Base-by-base conservation (phyloP, 192 early-diverging fungal species). In the Backusella liffmaniae region DNA sequence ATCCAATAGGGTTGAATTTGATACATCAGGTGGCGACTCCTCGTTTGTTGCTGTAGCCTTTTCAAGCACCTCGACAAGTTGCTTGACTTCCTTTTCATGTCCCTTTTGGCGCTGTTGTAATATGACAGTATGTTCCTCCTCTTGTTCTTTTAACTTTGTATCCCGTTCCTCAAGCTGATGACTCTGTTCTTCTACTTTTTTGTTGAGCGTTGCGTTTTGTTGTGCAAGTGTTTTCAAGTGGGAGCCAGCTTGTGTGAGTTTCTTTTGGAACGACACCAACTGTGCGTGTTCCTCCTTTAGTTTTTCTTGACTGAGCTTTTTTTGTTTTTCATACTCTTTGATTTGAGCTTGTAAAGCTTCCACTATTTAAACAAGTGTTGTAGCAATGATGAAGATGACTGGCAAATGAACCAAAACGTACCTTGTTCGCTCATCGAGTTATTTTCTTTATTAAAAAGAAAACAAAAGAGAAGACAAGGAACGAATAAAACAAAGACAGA, bases 141-240 rank as follows among this genome's bases (percentile, higher is more conserved):
- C 23, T 26, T 49, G 18, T 15, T 66, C 9, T 26, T 74, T 67
- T n/a, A 36, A 7, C 29, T 74, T 39, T 46, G 23, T 18, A 16
- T 9, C 30, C 41, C 35, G 30, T 66, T 70, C 51, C 41, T 41
- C 10, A 23, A 44, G 4, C 23, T 32, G 4, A 18, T 23, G 13
- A 66, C 36, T 10, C 30, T 67, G 30, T 39, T 51, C 9, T 56
- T 72, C 3, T 72, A 23, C 32, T 67, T 16, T 59, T 65, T 68
- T 30, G 49, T 41, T 34, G 35, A 34, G 9, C 34, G 67, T 68
- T 23, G 76, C 42, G 34, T 76, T 76, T 16, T 83, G 73, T 46
- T 66, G 42, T 1, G 82, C 82, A 1, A 83, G 36, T 0, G 75
- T 72, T 37, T 83, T 83, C 12, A 83, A 39, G 73, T 83, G 82